Evolutionary conservation across 1,139 yeast species (phyloP), one percentile per base, ranked within the genome.

Genomic region (Yamadazyma epiphylla): DNA sequence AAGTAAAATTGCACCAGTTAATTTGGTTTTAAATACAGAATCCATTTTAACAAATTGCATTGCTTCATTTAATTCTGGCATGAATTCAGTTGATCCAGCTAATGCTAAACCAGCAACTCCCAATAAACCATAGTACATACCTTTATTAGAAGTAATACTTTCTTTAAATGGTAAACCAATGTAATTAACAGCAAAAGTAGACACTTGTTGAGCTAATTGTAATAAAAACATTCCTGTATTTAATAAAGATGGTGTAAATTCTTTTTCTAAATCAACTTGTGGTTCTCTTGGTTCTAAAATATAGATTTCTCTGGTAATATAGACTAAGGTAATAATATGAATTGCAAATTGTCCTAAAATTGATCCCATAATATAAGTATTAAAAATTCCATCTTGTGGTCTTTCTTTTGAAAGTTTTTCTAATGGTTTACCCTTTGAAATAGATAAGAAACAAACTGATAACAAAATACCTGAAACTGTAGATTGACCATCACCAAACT

Each of bases 161-260:
- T 94, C 96, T 56, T 95, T 82, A 68, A 94, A 94, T 32, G 99
- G 99, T 45, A 84, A 79, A 29, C 99, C 99, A 65, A 87, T 96
- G 60, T 91, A 91, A 64, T 91, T 91, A 38, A 94, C 96, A 11
- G 96, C 96, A 67, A 91, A 91, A 0, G 99, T 91, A 9, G 96
- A 86, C 28, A 94, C 95, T 62, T 91, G 96, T 65, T 91, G 97
- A 13, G 95, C 94, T 48, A 91, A 73, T 60, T 89, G 97, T 39
- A 91, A 73, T 53, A 91, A 73, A 62, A 89, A 94, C 71, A 91
- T 89, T 47, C 96, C 97, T 19, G 98, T 91, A 63, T 94, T 94
- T 53, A 91, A 75, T 51, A 91, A 70, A 3, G 96, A 88, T 25
- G 98, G 98, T 38, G 67, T 58, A 51, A 91, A 91, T 46, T 74